Evolutionary conservation across 1,284 basidiomycete species (phyloP), one percentile per base, ranked within the genome.

Genomic region (Dichomitus squalens): DNA sequence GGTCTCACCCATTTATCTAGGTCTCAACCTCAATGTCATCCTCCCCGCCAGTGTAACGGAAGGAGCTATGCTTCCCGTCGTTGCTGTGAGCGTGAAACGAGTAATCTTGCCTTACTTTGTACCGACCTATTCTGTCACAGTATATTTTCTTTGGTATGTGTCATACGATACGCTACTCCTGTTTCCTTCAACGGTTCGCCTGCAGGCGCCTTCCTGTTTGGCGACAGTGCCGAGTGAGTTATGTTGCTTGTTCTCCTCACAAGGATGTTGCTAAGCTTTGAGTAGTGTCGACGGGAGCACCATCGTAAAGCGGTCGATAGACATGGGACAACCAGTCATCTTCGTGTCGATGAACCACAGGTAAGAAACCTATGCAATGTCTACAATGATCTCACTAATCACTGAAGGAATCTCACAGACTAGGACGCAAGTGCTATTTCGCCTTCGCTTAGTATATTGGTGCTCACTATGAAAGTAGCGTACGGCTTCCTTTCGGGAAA

Each of bases 11-110:
- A 16, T 18, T 46, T 23, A 12, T 25, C 35, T 8, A 80, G 85
- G 85, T 64, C 70, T 87, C 38, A 79, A 75, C 1, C 63, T 86
- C 59, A 87, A 87, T 64, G 77, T 87, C 8, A 72, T 81, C 53
- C 78, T 75, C 38, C 80, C 84, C 4, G 68, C 74, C 2, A 70
- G 66, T 23, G 70, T 75, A 1, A 71, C 68, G 0, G 48, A 75
- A 1, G 62, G 59, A 0, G 73, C 75, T 1, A 79, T 79, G 39
- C 69, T 84, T 27, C 85, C 86, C 0, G 82, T 87, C 5, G 73
- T 84, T 7, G 75, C 78, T 34, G 82, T 84, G 64, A 54, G 76
- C 35, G 11, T 31, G 29, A 5, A 6, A 5, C 5, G 11, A 6
- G 5, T 31, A 31, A 6, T 11, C 11, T 31, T 31, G 29, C 29